Evolutionary conservation across 169 alveolate genomes (phyloP).

Genomic region (Cryptosporidium viatorum): DNA sequence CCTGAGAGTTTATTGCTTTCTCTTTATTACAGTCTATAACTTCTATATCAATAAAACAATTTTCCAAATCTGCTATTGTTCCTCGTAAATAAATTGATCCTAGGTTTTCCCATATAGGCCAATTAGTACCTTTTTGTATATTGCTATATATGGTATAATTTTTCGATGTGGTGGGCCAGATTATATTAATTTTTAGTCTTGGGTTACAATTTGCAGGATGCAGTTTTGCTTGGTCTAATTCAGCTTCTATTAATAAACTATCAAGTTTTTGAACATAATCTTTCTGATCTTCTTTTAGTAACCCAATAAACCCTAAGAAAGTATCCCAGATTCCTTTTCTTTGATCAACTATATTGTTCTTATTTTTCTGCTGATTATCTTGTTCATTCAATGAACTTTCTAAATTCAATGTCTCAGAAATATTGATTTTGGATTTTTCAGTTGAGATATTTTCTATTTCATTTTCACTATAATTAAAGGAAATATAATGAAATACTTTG

Average conservation of each 20-base stretch:
- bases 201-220: conserved; percentile 73
- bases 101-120: conserved; percentile 84
- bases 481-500: conserved; percentile 6
- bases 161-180: conserved; percentile 50
- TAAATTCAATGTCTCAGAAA: background rate
- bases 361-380: background rate
- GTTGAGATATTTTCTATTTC: background rate
- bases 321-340: conserved; percentile 42
- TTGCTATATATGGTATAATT: conserved; percentile 24
- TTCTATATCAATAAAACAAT: conserved; percentile 81
- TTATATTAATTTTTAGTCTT: conserved; percentile 24
- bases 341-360: background rate
- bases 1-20: conserved; percentile 19
- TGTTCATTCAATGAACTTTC: background rate
- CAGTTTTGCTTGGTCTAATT: conserved; percentile 48
- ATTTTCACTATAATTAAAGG: conserved; percentile 14
- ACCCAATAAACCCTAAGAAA: conserved; percentile 24
- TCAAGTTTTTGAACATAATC: conserved; percentile 24
- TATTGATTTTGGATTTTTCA: background rate
- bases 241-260: conserved; percentile 36
- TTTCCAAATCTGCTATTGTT: conserved; percentile 83
- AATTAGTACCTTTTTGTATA: conserved; percentile 57
- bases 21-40: conserved; percentile 79
- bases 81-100: conserved; percentile 86
- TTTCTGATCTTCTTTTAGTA: background rate